Conservation (phyloP, 805 yeast species). For the Yamadazyma takamatsuzukensis region DNA sequence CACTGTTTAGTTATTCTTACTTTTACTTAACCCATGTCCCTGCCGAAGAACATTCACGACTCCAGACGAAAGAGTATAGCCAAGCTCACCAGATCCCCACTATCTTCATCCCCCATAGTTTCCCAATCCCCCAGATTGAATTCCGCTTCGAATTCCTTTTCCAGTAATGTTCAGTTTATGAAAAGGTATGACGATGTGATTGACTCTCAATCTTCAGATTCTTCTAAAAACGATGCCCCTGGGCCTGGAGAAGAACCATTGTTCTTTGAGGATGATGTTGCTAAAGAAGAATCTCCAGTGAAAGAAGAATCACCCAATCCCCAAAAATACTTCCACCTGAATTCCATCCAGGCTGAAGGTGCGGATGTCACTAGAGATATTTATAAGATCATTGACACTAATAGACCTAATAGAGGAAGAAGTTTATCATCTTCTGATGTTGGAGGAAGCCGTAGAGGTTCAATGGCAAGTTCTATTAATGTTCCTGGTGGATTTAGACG, state of each 20-base stretch:
- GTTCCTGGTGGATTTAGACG: conserved; percentile 85
- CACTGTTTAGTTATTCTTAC: not conserved
- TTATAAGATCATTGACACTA: conserved; percentile 25
- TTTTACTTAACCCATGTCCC: conserved; percentile 10
- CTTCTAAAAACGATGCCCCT: conserved; percentile 9
- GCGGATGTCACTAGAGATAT: conserved; percentile 52
- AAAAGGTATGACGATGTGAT: conserved; percentile 10
- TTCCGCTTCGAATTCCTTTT: conserved; percentile 8
- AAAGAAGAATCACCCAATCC: not conserved
- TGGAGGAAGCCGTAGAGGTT: conserved; percentile 45
- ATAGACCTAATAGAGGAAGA: conserved; percentile 12
- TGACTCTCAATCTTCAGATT: conserved; percentile 6
- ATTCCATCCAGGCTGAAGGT: conserved; percentile 39
- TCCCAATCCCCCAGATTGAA: conserved; percentile 16
- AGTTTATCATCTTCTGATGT: conserved; percentile 24
- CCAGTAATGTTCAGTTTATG: conserved; percentile 18
- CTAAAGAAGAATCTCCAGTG: too few species aligned
- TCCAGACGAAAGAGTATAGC: conserved; percentile 28
- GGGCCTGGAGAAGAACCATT: not conserved
- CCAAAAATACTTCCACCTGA: conserved; percentile 8
- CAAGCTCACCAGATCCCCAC: conserved; percentile 26
- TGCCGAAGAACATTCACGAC: conserved; percentile 14
- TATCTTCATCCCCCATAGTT: conserved; percentile 19
- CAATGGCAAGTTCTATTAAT: conserved; percentile 63
- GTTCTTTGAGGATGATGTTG: conserved; percentile 4